Conservation (phyloP, 805 yeast species). For the Candida xiaguanensis region DNA sequence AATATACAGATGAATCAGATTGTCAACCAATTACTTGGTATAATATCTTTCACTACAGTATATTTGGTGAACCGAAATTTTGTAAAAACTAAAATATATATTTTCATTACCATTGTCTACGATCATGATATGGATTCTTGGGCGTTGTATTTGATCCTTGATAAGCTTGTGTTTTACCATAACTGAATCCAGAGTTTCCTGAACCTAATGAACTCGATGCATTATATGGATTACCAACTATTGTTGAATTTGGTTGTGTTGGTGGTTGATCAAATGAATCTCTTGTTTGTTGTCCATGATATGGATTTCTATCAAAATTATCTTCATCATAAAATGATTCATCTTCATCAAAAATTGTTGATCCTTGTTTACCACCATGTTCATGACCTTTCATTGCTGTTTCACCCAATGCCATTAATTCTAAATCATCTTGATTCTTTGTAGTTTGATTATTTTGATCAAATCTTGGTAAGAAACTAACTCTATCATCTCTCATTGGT, state of each 20-base stretch:
- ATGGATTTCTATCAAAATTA: conserved; percentile 2
- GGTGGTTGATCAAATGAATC: conserved; percentile 33
- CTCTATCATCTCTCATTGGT: conserved; percentile 95
- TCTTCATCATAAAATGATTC: conserved; percentile 9
- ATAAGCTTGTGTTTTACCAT: conserved; percentile 7
- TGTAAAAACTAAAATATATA: conserved; percentile 16
- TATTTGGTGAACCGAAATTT: conserved; percentile 46
- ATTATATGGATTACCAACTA: conserved; percentile 36
- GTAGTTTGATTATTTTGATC: conserved; percentile 26
- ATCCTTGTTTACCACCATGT: conserved; percentile 20
- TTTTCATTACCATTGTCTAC: conserved; percentile 2
- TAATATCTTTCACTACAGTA: conserved; percentile 46
- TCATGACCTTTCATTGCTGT: conserved; percentile 64
- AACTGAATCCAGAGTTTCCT: conserved; percentile 7
- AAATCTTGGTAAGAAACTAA: conserved; percentile 81
- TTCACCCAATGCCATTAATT: conserved; percentile 71
- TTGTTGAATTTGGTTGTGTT: conserved; percentile 41
- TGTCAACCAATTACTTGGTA: conserved; percentile 53
- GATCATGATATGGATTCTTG: conserved; percentile 4
- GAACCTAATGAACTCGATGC: conserved; percentile 10
- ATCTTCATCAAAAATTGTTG: conserved; percentile 10
- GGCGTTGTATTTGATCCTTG: conserved; percentile 6
- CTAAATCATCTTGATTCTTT: conserved; percentile 45
- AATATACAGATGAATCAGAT: conserved; percentile 16
- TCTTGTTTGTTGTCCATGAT: conserved; percentile 10